Conservation (phyloP, 2,329 filamentous ascomycete genomes). For the Parafenestella ontariensis region DNA sequence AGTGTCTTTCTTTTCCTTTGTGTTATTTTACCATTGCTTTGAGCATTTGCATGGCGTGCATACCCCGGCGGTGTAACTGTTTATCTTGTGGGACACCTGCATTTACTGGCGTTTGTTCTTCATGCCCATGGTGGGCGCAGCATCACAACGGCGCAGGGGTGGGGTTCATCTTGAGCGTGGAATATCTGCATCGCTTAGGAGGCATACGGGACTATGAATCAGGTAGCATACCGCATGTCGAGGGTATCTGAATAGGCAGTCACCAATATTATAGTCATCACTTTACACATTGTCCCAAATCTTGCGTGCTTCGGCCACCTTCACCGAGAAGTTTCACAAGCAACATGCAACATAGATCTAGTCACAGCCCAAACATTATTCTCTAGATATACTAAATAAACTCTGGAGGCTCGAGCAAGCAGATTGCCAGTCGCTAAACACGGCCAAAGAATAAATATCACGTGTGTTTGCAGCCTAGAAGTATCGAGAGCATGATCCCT, state of each 20-base stretch:
- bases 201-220: not conserved
- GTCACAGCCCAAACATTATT: too few species aligned
- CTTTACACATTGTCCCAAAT: not conserved
- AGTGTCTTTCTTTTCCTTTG: conserved; percentile 14
- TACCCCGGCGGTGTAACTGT: conserved; percentile 21
- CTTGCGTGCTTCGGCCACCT: not conserved
- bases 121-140: conserved; percentile 13
- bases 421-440: not conserved
- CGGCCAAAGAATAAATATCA: not conserved
- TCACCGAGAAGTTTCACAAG: not conserved
- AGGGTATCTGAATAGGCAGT: conserved; percentile 7
- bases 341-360: not conserved
- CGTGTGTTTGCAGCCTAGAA: conserved; percentile 3
- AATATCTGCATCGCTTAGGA: conserved; percentile 2
- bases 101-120: conserved; percentile 30
- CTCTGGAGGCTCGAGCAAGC: too few species aligned
- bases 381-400: too few species aligned
- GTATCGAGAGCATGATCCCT: not conserved
- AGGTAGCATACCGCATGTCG: not conserved
- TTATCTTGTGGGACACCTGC: conserved; percentile 11
- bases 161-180: conserved; percentile 5
- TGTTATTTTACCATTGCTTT: conserved; percentile 12
- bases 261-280: conserved; percentile 16
- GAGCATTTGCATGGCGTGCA: conserved; percentile 32
- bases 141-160: conserved; percentile 25